Percentiles rank a stretch among this genome's conserved stretches.
These are phyloP conservation scores for Diaporthe sp. DNA, from an alignment of 2,329 filamentous ascomycete genomes.

Conservation along the genomic window DNA sequence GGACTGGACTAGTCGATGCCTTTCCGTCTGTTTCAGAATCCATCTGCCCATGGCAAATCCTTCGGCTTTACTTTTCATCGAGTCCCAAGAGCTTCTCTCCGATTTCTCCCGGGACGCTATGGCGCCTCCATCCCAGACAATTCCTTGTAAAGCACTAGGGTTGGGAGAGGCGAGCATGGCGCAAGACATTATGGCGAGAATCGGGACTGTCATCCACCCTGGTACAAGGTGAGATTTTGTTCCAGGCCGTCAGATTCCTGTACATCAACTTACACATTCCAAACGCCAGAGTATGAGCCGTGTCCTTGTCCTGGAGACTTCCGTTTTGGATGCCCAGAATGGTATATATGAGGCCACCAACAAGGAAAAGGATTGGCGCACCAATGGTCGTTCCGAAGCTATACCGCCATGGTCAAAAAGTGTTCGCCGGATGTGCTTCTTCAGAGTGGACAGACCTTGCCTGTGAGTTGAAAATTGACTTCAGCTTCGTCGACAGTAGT, in stretches of 20 bases:
- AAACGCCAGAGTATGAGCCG: slow-evolving; percentile 50
- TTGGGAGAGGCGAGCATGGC: slow-evolving; percentile 52
- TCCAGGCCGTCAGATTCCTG: background rate
- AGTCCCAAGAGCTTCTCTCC: slow-evolving; percentile 44
- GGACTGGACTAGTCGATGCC: slow-evolving; percentile 46
- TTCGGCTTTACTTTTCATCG: slow-evolving; percentile 41
- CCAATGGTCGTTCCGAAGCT: slow-evolving; percentile 47
- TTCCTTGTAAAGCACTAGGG: slow-evolving; percentile 49
- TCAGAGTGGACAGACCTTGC: slow-evolving; percentile 22
- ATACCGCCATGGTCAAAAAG: slow-evolving; percentile 31
- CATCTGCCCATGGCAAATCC: background rate
- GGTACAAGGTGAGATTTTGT: background rate
- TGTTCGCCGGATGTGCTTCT: background rate
- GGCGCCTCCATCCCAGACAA: slow-evolving; percentile 49
- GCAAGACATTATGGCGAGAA: slow-evolving; percentile 51
- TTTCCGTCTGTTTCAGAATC: slow-evolving; percentile 43
- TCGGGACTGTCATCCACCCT: slow-evolving; percentile 54
- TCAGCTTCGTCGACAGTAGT: slow-evolving; percentile 44
- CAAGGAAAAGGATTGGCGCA: slow-evolving; percentile 46
- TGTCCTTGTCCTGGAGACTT: slow-evolving; percentile 50
- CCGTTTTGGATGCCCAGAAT: slow-evolving; percentile 47
- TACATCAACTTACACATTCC: slow-evolving; percentile 51
- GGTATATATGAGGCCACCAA: slow-evolving; percentile 46
- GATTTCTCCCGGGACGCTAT: slow-evolving; percentile 43
- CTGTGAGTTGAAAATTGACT: slow-evolving; percentile 23